phyloP scores from a whole-genome alignment of 75 land plant genomes.

The Cupressus sempervirens region DNA sequence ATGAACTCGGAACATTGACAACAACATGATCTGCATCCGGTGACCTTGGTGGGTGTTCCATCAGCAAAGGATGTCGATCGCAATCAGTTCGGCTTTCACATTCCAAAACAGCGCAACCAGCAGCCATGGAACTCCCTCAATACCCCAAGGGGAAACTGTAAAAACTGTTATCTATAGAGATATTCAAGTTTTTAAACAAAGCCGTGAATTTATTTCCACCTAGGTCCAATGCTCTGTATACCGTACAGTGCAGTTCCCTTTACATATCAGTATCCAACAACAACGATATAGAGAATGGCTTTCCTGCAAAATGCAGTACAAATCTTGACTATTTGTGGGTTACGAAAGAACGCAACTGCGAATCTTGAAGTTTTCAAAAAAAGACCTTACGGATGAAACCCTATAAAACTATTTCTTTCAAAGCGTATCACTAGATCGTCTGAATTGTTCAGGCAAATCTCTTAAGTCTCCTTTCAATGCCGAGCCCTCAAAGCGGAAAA shows the following conservation, averaged over 20 bases:
- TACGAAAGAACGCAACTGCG: neutral
- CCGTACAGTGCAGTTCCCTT: neutral
- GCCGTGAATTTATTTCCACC: neutral
- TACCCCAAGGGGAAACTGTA: neutral
- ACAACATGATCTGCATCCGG: slow-evolving; percentile 29
- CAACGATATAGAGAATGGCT: neutral
- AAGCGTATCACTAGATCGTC: neutral
- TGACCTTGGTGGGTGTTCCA: slow-evolving; percentile 24
- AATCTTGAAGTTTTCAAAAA: neutral
- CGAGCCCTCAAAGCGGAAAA: neutral
- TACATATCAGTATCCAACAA: neutral
- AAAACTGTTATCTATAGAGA: neutral
- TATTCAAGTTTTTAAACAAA: neutral
- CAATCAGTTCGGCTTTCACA: slow-evolving; percentile 17
- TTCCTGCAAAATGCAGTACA: neutral
- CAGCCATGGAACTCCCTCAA: slow-evolving; percentile 35
- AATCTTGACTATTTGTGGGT: neutral
- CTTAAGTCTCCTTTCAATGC: neutral
- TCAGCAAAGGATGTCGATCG: slow-evolving; percentile 37
- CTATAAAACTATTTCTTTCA: neutral
- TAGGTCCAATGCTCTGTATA: neutral
- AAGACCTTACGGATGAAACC: neutral
- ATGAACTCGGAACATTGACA: slow-evolving; percentile 13
- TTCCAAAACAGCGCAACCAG: slow-evolving; percentile 16
- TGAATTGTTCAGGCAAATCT: neutral